Base-by-base conservation (phyloP, 371 early-diverging fungal genomes). In the Paraphysoderma sedebokerense region DNA sequence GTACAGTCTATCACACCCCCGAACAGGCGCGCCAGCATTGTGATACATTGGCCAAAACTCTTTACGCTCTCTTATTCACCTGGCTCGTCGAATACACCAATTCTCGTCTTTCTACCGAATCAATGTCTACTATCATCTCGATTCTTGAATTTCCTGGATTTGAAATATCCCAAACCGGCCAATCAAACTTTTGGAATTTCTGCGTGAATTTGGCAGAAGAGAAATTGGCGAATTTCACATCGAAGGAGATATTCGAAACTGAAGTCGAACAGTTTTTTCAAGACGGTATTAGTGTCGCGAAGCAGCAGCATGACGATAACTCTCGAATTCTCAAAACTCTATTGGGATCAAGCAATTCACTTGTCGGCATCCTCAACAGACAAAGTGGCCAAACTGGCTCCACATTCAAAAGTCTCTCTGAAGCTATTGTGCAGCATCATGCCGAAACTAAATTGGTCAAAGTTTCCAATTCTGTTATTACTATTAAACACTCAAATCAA, bases 151-250 rank as follows among this genome's bases (percentile, higher is more conserved):
- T 80, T 15, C 72, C 78, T 40, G 87, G 89, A 9, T n/a, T n/a
- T n/a, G n/a, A n/a, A n/a, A n/a, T n/a, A n/a, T 77, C 79, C 58
- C 68, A 74, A 44, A 59, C 37, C 35, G 7, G 19, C 13, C 38
- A 6, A 4, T 79, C 74, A 57, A 75, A 74, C 1, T 77, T 87
- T 56, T 76, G 84, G 50, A 81, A 87, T 36, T 66, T 92, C 41
- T 72, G 85, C 33, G 67, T 74, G 51, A 91, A 92, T 61, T 92
- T 82, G 59, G 74, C 81, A 15, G 78, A 79, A 44, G 92, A 89
- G 59, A 67, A 80, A n/a, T 59, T 88, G n/a, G 74, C 72, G 34
- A 69, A 74, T 38, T 85, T 86, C 54, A 62, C 79, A 52, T 61
- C 74, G 49, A 68, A 77, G 49, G 77, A 82, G 44, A 63, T 79